These are phyloP conservation scores for Aureobasidium sp. DNA, from an alignment of 2,329 filamentous ascomycete species.

Conservation along the genomic window DNA sequence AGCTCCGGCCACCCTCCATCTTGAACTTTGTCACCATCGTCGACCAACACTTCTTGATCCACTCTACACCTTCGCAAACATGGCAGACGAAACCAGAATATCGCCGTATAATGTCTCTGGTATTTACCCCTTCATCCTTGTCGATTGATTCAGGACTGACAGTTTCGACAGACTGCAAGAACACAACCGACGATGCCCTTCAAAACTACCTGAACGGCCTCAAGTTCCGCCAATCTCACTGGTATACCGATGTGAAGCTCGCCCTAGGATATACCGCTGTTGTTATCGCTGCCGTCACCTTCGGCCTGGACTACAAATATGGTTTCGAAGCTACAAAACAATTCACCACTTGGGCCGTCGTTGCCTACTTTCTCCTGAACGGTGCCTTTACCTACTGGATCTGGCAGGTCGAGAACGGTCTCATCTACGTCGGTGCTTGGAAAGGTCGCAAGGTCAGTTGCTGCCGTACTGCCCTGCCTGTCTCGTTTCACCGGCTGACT, in stretches of 20 bases:
- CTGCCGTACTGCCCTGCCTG: not conserved
- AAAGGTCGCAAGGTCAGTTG: constrained; percentile 57
- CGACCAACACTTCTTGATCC: not conserved
- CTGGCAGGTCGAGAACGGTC: constrained; percentile 70
- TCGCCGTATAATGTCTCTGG: constrained; percentile 28
- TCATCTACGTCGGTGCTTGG: constrained; percentile 70
- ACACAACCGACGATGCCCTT: constrained; percentile 90
- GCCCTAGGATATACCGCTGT: constrained; percentile 78
- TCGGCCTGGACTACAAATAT: constrained; percentile 84
- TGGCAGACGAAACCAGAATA: constrained; percentile 26
- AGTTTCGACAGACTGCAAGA: constrained; percentile 73
- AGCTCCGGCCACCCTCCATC: constrained; percentile 13
- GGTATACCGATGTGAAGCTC: constrained; percentile 73
- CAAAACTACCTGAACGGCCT: constrained; percentile 88
- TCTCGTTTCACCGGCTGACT: not conserved
- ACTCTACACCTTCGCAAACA: not conserved
- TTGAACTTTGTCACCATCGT: constrained; percentile 1
- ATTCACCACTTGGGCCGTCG: constrained; percentile 73
- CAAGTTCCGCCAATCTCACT: constrained; percentile 71
- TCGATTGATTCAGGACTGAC: not conserved
- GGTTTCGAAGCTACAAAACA: constrained; percentile 82
- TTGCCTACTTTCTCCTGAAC: constrained; percentile 73
- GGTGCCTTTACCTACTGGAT: constrained; percentile 75
- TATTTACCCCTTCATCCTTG: not conserved
- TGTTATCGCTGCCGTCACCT: constrained; percentile 70